These are phyloP conservation scores for Xylariales sp. DNA, from an alignment of 2,329 filamentous ascomycete species.

Conservation along the genomic window DNA sequence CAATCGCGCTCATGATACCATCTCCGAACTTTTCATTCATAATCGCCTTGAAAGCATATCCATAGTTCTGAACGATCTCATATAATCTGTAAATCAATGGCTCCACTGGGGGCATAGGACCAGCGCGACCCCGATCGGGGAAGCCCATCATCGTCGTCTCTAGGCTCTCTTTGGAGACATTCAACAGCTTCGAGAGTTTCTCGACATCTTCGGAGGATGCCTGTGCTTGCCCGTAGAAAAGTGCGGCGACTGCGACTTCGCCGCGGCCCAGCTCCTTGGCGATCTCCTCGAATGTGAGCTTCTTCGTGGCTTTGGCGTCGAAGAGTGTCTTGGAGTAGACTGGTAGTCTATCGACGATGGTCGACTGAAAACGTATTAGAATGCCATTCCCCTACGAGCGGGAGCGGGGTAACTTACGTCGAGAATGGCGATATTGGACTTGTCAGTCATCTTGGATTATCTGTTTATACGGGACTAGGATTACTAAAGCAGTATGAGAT, in stretches of 20 bases:
- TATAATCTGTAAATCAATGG: conserved; percentile 86
- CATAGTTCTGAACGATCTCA: conserved; percentile 95
- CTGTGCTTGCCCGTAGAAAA: conserved; percentile 85
- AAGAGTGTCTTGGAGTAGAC: conserved; percentile 70
- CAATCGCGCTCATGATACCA: conserved; percentile 95
- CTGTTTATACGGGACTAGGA: not conserved
- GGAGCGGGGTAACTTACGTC: conserved; percentile 18
- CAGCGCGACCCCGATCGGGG: conserved; percentile 73
- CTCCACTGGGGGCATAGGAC: conserved; percentile 80
- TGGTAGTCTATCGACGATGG: conserved; percentile 65
- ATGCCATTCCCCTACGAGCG: not conserved
- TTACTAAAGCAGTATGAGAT: not conserved
- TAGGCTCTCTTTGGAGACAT: conserved; percentile 52
- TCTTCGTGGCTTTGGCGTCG: conserved; percentile 70
- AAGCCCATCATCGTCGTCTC: conserved; percentile 63
- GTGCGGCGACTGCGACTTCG: conserved; percentile 78
- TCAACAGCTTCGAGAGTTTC: conserved; percentile 62
- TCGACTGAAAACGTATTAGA: conserved; percentile 41
- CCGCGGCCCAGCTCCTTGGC: conserved; percentile 68
- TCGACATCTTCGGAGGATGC: conserved; percentile 64
- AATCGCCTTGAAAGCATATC: conserved; percentile 91
- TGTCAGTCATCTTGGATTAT: conserved; percentile 6
- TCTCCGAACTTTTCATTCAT: conserved; percentile 93
- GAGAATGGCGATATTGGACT: conserved; percentile 21
- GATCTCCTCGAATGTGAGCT: conserved; percentile 75